Evolutionary conservation across 257 asterid genomes (phyloP).

Genomic region (Solanum appendiculatum): DNA sequence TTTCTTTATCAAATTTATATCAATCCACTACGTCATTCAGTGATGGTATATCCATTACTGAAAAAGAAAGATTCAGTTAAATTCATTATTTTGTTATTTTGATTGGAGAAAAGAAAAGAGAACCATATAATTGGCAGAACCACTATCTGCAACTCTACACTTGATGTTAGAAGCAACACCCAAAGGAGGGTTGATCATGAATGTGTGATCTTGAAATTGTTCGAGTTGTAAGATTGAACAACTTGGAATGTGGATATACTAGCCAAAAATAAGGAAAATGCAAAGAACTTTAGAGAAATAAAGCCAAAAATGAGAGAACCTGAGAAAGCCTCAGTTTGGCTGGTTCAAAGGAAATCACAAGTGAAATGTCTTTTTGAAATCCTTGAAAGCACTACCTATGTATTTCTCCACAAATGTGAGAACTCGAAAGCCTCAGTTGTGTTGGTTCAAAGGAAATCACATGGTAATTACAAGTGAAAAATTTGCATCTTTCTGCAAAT

Average conservation of each 20-base stretch:
- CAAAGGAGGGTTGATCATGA: background rate
- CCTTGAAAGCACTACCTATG: background rate
- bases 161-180: background rate
- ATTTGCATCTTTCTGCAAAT: background rate
- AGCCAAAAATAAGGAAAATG: background rate
- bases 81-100: background rate
- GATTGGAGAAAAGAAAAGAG: background rate
- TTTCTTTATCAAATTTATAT: background rate
- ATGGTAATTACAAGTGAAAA: background rate
- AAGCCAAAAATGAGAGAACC: background rate
- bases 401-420: background rate
- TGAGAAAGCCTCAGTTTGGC: background rate
- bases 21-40: background rate
- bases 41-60: background rate
- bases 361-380: background rate
- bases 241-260: background rate
- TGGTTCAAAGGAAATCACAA: background rate
- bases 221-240: background rate
- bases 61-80: background rate
- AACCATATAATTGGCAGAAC: background rate
- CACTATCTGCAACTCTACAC: background rate
- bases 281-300: background rate
- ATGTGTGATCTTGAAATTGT: background rate
- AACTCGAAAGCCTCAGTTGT: background rate
- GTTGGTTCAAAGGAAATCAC: background rate